Conservation (phyloP, 1,284 basidiomycete species). For the Cystobasidium slooffiae region DNA sequence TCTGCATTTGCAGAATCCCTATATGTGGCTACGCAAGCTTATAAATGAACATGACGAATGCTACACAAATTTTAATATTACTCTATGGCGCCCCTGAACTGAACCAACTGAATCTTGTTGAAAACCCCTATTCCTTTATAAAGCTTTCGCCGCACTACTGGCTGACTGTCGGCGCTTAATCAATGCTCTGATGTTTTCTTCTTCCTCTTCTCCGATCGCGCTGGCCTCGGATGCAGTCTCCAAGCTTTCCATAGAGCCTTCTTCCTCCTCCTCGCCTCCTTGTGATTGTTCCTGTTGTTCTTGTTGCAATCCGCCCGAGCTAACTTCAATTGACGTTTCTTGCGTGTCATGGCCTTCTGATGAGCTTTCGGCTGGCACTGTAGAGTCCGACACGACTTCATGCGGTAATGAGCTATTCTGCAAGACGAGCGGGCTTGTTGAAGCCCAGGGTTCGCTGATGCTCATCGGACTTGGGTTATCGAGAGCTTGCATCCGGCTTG, state of each 20-base stretch:
- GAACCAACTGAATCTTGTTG: no score
- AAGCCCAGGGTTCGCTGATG: conserved; percentile 17
- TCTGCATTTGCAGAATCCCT: no score
- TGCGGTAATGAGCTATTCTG: background rate
- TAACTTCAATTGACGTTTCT: no score
- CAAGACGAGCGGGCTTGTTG: background rate
- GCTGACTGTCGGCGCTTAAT: conserved; percentile 14
- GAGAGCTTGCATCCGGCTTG: background rate
- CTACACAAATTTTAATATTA: no score
- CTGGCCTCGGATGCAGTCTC: conserved; percentile 13
- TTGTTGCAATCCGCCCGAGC: no score
- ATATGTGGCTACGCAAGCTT: no score
- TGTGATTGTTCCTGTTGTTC: background rate
- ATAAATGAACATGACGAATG: no score
- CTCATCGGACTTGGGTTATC: conserved; percentile 17
- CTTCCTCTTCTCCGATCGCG: conserved; percentile 13
- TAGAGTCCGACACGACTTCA: background rate
- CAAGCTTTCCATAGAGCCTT: background rate
- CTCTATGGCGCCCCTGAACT: no score
- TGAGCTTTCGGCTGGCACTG: no score
- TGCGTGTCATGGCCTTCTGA: no score
- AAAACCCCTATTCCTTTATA: no score
- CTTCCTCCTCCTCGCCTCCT: background rate
- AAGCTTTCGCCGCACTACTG: background rate
- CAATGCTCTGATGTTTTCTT: conserved; percentile 8